Percentiles rank a stretch among this genome's conserved stretches.
These are phyloP conservation scores for Cylindrotheca fusiformis DNA, from an alignment of 108 stramenopile species.

Conservation along the genomic window DNA sequence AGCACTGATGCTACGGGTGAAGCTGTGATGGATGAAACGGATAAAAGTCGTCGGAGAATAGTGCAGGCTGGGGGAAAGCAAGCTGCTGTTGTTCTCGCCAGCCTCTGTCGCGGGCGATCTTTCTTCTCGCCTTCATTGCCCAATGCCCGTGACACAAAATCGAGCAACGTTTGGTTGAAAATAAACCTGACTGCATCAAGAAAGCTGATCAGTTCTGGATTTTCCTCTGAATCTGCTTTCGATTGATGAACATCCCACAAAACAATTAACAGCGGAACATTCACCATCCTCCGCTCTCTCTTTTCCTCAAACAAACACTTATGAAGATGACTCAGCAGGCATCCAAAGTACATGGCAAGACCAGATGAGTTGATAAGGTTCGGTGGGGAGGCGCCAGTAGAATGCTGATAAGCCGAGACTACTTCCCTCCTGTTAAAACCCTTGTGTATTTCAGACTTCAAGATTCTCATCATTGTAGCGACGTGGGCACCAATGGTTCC, in stretches of 20 bases:
- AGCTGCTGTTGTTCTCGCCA: constrained; percentile 61
- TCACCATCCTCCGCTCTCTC: constrained; percentile 59
- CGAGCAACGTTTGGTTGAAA: constrained; percentile 49
- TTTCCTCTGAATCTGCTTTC: neutral
- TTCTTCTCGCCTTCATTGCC: neutral
- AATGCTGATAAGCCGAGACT: neutral
- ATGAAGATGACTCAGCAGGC: constrained; percentile 53
- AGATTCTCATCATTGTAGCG: constrained; percentile 31
- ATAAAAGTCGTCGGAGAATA: constrained; percentile 58
- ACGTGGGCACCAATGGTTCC: constrained; percentile 46
- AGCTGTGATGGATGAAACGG: constrained; percentile 40
- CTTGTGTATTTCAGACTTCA: constrained; percentile 42
- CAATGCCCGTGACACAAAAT: constrained; percentile 35
- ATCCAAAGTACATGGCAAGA: constrained; percentile 69
- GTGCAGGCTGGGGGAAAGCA: constrained; percentile 62
- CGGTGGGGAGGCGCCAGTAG: neutral
- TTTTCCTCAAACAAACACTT: constrained; percentile 74
- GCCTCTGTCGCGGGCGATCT: constrained; percentile 20
- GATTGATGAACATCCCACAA: constrained; percentile 16
- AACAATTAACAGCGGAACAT: constrained; percentile 57
- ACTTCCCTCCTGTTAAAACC: constrained; percentile 33
- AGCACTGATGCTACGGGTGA: constrained; percentile 47
- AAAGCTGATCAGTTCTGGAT: constrained; percentile 24
- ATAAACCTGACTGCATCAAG: constrained; percentile 61
- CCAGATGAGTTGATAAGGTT: constrained; percentile 8